A percentile compares a stretch with the other conserved stretches of the same genome.
Evolutionary conservation across 306 rosid genomes (phyloP).

Genomic region (Ormosia emarginata): DNA sequence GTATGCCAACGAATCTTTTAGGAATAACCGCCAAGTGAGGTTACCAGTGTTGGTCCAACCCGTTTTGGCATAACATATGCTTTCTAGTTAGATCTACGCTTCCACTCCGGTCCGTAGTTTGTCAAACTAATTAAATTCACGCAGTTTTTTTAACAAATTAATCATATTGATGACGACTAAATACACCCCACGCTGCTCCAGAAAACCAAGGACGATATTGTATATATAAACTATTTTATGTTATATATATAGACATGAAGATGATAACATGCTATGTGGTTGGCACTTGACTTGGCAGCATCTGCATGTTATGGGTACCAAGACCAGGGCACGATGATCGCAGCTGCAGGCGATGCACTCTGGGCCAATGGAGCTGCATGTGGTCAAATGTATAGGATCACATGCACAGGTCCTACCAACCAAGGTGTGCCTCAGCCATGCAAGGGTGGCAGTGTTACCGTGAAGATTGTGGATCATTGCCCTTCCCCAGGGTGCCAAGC

Average conservation of each 20-base stretch:
- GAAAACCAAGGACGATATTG: too few relatives aligned
- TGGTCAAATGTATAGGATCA: conserved; percentile 17
- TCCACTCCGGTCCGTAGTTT: too few relatives aligned
- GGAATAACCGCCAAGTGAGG: too few relatives aligned
- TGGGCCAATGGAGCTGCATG: conserved; percentile 32
- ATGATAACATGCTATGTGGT: not conserved
- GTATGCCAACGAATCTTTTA: too few relatives aligned
- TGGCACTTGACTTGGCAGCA: conserved; percentile 8
- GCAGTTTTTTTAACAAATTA: too few relatives aligned
- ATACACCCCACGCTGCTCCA: too few relatives aligned
- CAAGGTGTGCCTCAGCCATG: conserved; percentile 19
- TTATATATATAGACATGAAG: not conserved
- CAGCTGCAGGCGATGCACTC: conserved; percentile 17
- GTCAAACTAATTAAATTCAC: too few relatives aligned
- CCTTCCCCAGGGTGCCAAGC: conserved; percentile 26
- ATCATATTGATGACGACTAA: too few relatives aligned
- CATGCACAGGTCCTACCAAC: conserved; percentile 26
- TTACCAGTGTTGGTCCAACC: too few relatives aligned
- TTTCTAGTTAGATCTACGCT: too few relatives aligned
- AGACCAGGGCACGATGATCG: conserved; percentile 28
- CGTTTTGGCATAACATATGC: too few relatives aligned
- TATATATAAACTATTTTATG: too few relatives aligned
- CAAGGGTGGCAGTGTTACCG: conserved; percentile 5
- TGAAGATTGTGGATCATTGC: conserved; percentile 35
- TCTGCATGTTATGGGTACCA: conserved; percentile 32